Conservation (phyloP, 768 basidiomycete species). For the Trametes elegans region DNA sequence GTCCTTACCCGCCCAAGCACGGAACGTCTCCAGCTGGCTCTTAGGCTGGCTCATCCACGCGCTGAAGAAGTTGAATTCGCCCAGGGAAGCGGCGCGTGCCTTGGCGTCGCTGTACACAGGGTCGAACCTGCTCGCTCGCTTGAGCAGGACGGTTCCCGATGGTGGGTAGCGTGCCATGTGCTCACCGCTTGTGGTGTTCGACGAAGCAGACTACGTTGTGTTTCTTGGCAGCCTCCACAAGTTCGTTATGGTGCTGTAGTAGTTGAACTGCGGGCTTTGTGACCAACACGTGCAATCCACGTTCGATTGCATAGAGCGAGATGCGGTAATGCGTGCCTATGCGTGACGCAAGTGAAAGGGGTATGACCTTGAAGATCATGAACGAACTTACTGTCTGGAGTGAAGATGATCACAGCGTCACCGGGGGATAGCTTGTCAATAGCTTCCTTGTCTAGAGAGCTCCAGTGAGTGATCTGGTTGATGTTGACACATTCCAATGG, state of each 20-base stretch:
- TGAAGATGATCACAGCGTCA: constrained; percentile 91
- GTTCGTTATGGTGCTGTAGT: constrained; percentile 75
- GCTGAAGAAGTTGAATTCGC: constrained; percentile 94
- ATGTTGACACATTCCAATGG: neutral
- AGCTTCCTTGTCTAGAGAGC: constrained; percentile 69
- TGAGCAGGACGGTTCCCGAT: neutral
- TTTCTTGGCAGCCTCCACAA: constrained; percentile 74
- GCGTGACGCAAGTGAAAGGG: neutral
- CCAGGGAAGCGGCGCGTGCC: constrained; percentile 68
- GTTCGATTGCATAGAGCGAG: constrained; percentile 82
- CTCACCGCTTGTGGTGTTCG: constrained; percentile 88
- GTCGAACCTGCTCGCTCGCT: constrained; percentile 54
- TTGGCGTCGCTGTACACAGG: constrained; percentile 92
- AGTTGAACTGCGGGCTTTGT: constrained; percentile 93
- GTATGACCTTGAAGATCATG: neutral
- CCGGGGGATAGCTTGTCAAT: constrained; percentile 77
- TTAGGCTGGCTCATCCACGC: constrained; percentile 99
- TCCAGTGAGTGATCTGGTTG: neutral
- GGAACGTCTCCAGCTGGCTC: constrained; percentile 91
- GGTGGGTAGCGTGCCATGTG: neutral
- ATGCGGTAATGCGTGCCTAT: constrained; percentile 83
- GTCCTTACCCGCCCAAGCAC: constrained; percentile 92
- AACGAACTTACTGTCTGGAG: constrained; percentile 71
- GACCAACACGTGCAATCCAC: constrained; percentile 82
- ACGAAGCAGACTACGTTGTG: constrained; percentile 87